Conservation (phyloP, 2,329 filamentous ascomycete genomes). For the Phialophora verrucosa region DNA sequence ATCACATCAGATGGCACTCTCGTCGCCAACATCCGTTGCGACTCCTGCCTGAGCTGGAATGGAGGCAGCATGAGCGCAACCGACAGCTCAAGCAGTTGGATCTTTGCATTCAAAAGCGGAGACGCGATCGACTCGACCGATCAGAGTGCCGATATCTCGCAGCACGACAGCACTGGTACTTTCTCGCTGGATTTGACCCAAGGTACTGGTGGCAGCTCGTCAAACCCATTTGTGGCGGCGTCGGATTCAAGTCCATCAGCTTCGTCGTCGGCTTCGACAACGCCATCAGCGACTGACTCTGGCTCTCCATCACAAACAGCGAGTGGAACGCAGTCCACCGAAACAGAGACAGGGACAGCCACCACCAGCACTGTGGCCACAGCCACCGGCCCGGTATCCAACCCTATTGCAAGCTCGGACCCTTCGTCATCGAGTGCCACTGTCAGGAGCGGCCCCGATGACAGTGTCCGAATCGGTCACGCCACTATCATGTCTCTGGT, state of each 20-base stretch:
- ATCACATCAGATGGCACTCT: conserved; percentile 57
- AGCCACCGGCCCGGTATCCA: conserved; percentile 29
- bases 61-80: conserved; percentile 60
- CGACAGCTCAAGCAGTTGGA: conserved; percentile 54
- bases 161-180: conserved; percentile 52
- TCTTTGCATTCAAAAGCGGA: conserved; percentile 56
- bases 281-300: conserved; percentile 8
- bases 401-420: conserved; percentile 28
- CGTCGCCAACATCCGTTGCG: conserved; percentile 63
- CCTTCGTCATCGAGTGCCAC: conserved; percentile 26
- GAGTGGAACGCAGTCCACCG: not conserved
- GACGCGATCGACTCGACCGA: conserved; percentile 56
- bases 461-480: conserved; percentile 31
- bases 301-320: conserved; percentile 15
- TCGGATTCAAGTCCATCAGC: conserved; percentile 19
- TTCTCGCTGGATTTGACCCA: conserved; percentile 56
- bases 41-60: conserved; percentile 60
- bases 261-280: conserved; percentile 9
- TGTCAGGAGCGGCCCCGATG: conserved; percentile 10
- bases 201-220: conserved; percentile 56
- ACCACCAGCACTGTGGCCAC: conserved; percentile 16
- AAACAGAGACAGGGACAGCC: conserved; percentile 13
- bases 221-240: conserved; percentile 44
- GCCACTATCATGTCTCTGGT: conserved; percentile 51
- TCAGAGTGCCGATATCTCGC: conserved; percentile 49